Evolutionary conservation across 1,284 basidiomycete genomes (phyloP).

Genomic region (Prillingera fragicola): DNA sequence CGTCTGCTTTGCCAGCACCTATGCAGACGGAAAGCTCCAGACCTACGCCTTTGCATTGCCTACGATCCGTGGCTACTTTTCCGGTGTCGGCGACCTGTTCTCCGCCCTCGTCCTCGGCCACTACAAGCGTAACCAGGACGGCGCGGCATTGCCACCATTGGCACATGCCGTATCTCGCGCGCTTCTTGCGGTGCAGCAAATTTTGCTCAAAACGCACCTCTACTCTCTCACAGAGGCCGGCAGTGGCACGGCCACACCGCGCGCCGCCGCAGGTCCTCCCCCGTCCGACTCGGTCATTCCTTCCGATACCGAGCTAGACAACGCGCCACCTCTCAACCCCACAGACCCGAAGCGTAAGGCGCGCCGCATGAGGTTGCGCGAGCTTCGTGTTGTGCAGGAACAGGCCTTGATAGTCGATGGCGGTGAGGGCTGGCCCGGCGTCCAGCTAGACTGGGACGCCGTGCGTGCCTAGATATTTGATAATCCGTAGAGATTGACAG

Average conservation of each 20-base stretch:
- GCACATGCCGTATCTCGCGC: constrained; percentile 62
- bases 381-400: constrained; percentile 72
- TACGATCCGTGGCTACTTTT: constrained; percentile 84
- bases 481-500: too few species aligned
- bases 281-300: constrained; percentile 27
- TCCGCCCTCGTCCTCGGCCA: constrained; percentile 85
- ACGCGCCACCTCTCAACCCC: constrained; percentile 26
- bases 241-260: constrained; percentile 27
- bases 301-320: constrained; percentile 68
- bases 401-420: constrained; percentile 47
- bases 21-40: constrained; percentile 29
- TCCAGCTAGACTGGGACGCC: constrained; percentile 29
- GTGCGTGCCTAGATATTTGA: constrained; percentile 1
- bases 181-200: constrained; percentile 75
- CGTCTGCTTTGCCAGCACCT: constrained; percentile 60
- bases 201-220: constrained; percentile 67
- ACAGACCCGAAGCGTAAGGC: constrained; percentile 61
- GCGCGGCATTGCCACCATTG: constrained; percentile 47
- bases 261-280: constrained; percentile 19
- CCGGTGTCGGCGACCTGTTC: constrained; percentile 95
- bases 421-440: constrained; percentile 36
- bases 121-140: constrained; percentile 51
- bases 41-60: constrained; percentile 70
- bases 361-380: constrained; percentile 70
- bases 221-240: constrained; percentile 34